Evolutionary conservation across 768 basidiomycete genomes (phyloP).

Genomic region (Collybiopsis luxurians): DNA sequence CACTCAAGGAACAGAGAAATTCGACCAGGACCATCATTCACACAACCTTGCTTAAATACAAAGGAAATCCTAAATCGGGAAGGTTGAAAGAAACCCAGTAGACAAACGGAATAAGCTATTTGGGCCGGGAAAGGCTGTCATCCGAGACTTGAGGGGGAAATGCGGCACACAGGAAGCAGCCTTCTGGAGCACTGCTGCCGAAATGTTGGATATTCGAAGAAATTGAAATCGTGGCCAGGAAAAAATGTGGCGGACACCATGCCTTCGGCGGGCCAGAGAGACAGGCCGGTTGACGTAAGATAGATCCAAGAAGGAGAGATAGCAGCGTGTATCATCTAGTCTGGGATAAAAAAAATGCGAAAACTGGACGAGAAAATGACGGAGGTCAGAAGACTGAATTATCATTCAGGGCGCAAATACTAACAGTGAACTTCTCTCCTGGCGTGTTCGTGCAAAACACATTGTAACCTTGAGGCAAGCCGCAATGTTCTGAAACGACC

Average conservation of each 20-base stretch:
- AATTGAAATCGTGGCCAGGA: not conserved
- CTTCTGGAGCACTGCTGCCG: not conserved
- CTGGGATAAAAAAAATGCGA: not conserved
- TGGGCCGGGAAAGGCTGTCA: not conserved
- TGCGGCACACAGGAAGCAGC: slow-evolving; percentile 2
- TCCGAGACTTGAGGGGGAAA: not conserved
- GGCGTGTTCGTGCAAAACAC: slow-evolving; percentile 1
- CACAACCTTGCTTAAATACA: slow-evolving; percentile 5
- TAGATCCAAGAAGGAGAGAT: slow-evolving; percentile 1
- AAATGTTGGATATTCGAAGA: not conserved
- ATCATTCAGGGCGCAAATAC: slow-evolving; percentile 5
- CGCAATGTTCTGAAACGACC: slow-evolving; percentile 1
- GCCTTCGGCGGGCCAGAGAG: not conserved
- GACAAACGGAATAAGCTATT: slow-evolving; percentile 1
- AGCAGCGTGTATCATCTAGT: slow-evolving; percentile 4
- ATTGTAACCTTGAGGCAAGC: slow-evolving; percentile 8
- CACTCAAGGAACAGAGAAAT: not conserved
- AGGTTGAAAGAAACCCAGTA: slow-evolving; percentile 7
- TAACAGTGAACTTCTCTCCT: not conserved
- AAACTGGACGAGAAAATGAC: not conserved
- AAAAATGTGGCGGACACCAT: not conserved
- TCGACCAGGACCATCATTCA: slow-evolving; percentile 8
- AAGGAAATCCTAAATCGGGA: slow-evolving; percentile 10
- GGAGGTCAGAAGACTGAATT: slow-evolving; percentile 3
- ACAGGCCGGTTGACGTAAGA: slow-evolving; percentile 7